Base-by-base conservation (phyloP, 1,284 basidiomycete species). In the Wolfiporia cocos region DNA sequence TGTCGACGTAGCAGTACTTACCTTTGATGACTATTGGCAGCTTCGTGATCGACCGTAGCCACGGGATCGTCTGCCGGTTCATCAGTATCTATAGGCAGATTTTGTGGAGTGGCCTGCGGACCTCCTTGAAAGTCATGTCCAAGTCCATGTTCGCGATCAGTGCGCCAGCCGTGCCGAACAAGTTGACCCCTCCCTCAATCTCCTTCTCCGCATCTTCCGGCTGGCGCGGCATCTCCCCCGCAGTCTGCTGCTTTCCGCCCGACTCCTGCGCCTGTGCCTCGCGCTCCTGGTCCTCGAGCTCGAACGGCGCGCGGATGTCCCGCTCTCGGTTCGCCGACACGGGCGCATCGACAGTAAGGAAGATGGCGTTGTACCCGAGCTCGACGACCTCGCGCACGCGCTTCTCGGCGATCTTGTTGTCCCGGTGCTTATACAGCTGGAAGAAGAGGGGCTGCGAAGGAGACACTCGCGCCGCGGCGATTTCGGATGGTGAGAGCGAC, bases 301-400 rank as follows among this genome's bases (percentile, higher is more conserved):
- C 67, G 69, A 80, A 82, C 5, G 78, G 74, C 44, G 73, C 76
- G 42, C 74, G 70, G 32, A 80, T 76, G 53, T 96, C 92, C 34
- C 78, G 65, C 63, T 96, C 93, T 30, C 92, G 74, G 57, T 93
- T 92, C 11, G 92, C 87, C 5, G 88, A 76, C 6, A 90, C 80
- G 4, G 90, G 73, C 5, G 92, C 91, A 65, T 96, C 93, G 3
- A 94, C 92, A 0, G 93, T 96, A 34, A 96, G 66, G 63, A 92
- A 90, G 41, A 97, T 87, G 1, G 90, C 92, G 41, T 82, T 88
- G 62, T 86, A 90, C 0, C 87, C 87, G 9, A 86, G 64, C 15
- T 61, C 56, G 50, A 88, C 82, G 18, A 92, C 74, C 47, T 88
- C 81, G 32, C 70, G 71, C 24, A 96, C 73, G 28, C 88, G 80